Percentiles rank a stretch among this genome's conserved stretches.
Evolutionary conservation across 2,329 filamentous ascomycete genomes (phyloP).

Genomic region (Dactylella cylindrospora): DNA sequence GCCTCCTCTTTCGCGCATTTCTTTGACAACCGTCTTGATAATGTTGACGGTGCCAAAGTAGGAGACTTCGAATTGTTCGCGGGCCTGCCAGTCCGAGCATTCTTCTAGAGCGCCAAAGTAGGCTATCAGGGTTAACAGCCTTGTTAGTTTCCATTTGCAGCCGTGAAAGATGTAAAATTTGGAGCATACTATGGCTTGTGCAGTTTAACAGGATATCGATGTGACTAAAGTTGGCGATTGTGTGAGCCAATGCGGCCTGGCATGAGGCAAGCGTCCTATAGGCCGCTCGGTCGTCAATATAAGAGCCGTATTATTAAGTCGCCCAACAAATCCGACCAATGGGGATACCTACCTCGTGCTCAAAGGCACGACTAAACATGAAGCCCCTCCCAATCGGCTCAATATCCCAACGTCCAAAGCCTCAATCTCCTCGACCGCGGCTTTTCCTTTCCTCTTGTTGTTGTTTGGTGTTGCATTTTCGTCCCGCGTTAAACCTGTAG

Average conservation of each 20-base stretch:
- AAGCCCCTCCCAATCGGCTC: conserved; percentile 49
- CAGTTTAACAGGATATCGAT: conserved; percentile 91
- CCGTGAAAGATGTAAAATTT: background rate
- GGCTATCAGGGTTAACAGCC: conserved; percentile 56
- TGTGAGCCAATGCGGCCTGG: conserved; percentile 82
- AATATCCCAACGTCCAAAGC: conserved; percentile 59
- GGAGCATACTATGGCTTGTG: conserved; percentile 72
- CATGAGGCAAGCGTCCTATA: conserved; percentile 67
- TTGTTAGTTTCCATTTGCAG: conserved; percentile 3
- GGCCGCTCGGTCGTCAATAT: too few relatives aligned
- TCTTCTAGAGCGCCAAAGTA: conserved; percentile 91
- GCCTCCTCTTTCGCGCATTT: conserved; percentile 70
- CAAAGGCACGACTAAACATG: conserved; percentile 44
- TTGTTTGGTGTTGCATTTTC: conserved; percentile 43
- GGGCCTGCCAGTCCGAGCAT: conserved; percentile 76
- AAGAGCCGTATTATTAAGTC: background rate
- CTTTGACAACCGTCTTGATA: conserved; percentile 81
- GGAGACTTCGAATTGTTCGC: conserved; percentile 89
- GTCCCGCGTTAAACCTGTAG: background rate
- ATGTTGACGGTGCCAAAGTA: conserved; percentile 97
- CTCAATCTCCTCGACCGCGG: conserved; percentile 55
- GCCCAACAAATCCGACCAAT: too few relatives aligned
- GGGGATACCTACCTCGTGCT: conserved; percentile 41
- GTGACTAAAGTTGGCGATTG: conserved; percentile 77
- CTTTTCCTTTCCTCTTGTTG: conserved; percentile 4